Percentiles rank a stretch among this genome's conserved stretches.
phyloP scores from a whole-genome alignment of 768 basidiomycete species.

The Holtermanniella nyarrowii region DNA sequence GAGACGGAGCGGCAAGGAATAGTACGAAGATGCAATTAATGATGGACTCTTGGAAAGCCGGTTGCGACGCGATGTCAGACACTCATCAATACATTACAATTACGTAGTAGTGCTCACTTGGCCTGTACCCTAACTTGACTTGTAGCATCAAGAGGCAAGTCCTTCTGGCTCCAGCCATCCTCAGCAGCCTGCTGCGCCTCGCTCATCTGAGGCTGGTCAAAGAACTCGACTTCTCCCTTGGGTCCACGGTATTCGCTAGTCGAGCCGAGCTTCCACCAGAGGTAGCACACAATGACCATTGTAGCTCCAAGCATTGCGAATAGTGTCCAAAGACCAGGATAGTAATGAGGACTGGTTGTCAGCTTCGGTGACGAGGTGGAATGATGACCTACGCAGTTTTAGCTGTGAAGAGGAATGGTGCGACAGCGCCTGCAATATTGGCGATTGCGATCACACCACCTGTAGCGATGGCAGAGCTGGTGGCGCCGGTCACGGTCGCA shows the following conservation, averaged over 20 bases:
- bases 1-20: too few species aligned
- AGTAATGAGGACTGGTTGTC: constrained; percentile 5
- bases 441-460: constrained; percentile 25
- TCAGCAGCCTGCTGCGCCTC: neutral
- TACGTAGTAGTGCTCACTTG: too few species aligned
- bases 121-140: neutral
- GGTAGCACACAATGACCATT: constrained; percentile 8
- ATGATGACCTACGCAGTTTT: constrained; percentile 13
- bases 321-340: constrained; percentile 31
- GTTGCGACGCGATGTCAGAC: too few species aligned
- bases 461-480: constrained; percentile 29
- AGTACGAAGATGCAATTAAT: too few species aligned
- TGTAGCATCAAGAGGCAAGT: neutral
- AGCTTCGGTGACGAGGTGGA: neutral
- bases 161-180: neutral
- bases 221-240: neutral
- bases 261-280: constrained; percentile 30
- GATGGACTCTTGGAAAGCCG: too few species aligned
- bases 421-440: constrained; percentile 25
- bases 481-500: constrained; percentile 28
- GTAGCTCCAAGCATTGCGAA: constrained; percentile 25
- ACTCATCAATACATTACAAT: too few species aligned
- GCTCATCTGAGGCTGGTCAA: neutral
- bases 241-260: constrained; percentile 20
- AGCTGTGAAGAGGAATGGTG: constrained; percentile 27